Conservation (phyloP, 805 yeast species). For the Ogataea polymorpha region DNA sequence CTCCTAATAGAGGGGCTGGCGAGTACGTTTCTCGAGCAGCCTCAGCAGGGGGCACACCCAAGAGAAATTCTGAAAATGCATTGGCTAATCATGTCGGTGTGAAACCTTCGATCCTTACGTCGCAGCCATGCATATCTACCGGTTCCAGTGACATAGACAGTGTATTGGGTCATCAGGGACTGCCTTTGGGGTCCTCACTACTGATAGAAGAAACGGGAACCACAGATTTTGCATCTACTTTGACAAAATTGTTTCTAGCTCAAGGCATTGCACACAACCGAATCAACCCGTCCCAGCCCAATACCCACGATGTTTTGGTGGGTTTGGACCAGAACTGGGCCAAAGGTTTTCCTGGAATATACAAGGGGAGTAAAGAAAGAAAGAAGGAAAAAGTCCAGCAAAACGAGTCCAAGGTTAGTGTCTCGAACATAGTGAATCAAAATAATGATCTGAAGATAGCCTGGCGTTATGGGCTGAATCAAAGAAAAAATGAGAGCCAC, state of each 20-base stretch:
- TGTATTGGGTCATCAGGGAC: slow-evolving; percentile 74
- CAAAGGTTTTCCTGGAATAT: slow-evolving; percentile 71
- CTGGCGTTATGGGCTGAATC: slow-evolving; percentile 79
- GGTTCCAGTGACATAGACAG: slow-evolving; percentile 77
- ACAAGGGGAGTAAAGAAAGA: slow-evolving; percentile 66
- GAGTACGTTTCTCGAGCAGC: not conserved
- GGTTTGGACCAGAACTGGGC: slow-evolving; percentile 61
- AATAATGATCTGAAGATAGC: slow-evolving; percentile 32
- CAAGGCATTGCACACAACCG: slow-evolving; percentile 74
- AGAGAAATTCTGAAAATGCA: slow-evolving; percentile 3
- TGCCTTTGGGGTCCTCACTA: slow-evolving; percentile 73
- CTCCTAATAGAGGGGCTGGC: not conserved
- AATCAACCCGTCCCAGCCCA: slow-evolving; percentile 36
- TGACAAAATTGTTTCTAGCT: slow-evolving; percentile 66
- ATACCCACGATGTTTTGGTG: slow-evolving; percentile 62
- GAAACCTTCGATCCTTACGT: slow-evolving; percentile 72
- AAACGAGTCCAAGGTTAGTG: slow-evolving; percentile 63
- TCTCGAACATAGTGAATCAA: slow-evolving; percentile 55
- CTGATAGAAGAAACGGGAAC: slow-evolving; percentile 81
- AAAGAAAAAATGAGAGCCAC: slow-evolving; percentile 32
- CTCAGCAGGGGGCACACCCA: not conserved
- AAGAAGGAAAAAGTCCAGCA: slow-evolving; percentile 55
- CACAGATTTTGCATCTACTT: slow-evolving; percentile 77
- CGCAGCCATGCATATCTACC: slow-evolving; percentile 75
- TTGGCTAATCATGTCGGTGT: slow-evolving; percentile 51